These are phyloP conservation scores for Wallacemonas sp. DNA, from an alignment of 208 protist species.

Conservation along the genomic window DNA sequence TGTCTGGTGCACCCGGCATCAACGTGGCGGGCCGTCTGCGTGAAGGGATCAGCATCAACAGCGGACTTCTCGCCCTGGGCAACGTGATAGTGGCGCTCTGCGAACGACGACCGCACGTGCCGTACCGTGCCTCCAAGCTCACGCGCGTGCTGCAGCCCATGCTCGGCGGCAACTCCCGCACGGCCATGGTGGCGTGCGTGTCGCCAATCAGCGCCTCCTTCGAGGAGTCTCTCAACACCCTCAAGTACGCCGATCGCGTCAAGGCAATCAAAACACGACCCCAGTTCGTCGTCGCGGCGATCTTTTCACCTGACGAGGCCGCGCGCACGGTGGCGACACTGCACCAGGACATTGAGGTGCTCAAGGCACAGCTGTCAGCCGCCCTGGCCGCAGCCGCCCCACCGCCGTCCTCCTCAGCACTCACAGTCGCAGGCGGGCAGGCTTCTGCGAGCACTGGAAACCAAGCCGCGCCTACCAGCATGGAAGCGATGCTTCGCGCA, in stretches of 20 bases:
- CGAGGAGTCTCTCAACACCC: conserved; percentile 95
- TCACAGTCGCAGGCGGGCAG: no score
- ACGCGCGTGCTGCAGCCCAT: conserved; percentile 94
- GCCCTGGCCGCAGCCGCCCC: background rate
- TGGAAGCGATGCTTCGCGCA: background rate
- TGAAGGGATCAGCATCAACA: conserved; percentile 94
- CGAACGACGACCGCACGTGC: conserved; percentile 83
- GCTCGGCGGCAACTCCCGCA: conserved; percentile 90
- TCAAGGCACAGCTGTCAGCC: conserved; percentile 35
- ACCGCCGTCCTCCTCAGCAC: background rate
- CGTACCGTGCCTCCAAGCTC: conserved; percentile 95
- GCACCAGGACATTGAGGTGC: conserved; percentile 57
- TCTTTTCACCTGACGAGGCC: conserved; percentile 32
- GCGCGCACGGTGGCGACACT: conserved; percentile 63
- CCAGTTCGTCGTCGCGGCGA: conserved; percentile 40
- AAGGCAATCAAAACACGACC: conserved; percentile 92
- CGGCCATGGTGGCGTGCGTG: conserved; percentile 95
- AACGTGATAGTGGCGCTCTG: conserved; percentile 94
- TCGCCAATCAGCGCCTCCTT: conserved; percentile 85
- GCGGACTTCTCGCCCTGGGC: conserved; percentile 90
- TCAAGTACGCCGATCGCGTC: conserved; percentile 96
- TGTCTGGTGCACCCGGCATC: no score
- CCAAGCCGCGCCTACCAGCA: background rate
- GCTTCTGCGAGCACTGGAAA: background rate
- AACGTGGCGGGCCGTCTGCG: conserved; percentile 70